Percentiles rank a stretch among this genome's conserved stretches.
Evolutionary conservation across 2,329 filamentous ascomycete species (phyloP).

Genomic region (Microcyclosporella mali): DNA sequence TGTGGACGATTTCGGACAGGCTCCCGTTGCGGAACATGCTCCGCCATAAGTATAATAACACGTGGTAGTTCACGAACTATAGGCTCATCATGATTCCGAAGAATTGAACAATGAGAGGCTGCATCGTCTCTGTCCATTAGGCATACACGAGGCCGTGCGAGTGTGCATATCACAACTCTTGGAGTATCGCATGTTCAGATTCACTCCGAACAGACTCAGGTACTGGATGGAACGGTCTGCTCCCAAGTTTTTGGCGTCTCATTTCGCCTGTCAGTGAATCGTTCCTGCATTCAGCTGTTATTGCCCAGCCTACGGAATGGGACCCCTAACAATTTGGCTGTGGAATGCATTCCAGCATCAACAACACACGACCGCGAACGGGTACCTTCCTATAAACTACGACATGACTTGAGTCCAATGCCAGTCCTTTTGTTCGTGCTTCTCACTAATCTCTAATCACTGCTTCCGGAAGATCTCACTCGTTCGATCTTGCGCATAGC

Average conservation of each 20-base stretch:
- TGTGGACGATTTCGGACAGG: no score
- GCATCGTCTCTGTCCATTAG: no score
- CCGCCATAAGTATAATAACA: no score
- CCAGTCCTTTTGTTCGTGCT: constrained; percentile 10
- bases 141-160: no score
- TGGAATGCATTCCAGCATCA: constrained; percentile 26
- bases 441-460: constrained; percentile 19
- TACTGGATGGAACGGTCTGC: no score
- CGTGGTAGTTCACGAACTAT: no score
- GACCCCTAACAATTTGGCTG: constrained; percentile 20
- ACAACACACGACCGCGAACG: constrained; percentile 23
- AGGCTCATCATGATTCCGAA: no score
- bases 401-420: constrained; percentile 6
- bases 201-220: no score
- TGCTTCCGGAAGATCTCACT: constrained; percentile 26
- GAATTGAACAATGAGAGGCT: no score
- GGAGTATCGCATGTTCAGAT: no score
- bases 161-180: no score
- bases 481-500: constrained; percentile 24
- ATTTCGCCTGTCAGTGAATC: not conserved
- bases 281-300: constrained; percentile 26
- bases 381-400: constrained; percentile 23
- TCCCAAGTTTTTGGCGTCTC: not conserved
- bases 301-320: constrained; percentile 27
- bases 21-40: no score